Evolutionary conservation across 192 early-diverging fungal genomes (phyloP).

Genomic region (Entomortierella lignicola): DNA sequence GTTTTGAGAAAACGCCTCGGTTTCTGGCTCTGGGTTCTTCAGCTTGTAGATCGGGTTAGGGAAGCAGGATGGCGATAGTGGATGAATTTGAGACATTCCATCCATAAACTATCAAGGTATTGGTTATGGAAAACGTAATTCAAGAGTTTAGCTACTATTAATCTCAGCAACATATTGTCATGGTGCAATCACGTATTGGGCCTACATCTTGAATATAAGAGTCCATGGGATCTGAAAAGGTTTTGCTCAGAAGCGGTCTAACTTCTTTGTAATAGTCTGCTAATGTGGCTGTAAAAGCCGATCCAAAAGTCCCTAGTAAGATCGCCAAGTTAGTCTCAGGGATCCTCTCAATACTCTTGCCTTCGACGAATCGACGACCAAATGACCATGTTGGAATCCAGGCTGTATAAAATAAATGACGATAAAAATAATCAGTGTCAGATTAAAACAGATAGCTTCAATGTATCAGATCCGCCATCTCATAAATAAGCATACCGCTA

Average conservation of each 20-base stretch:
- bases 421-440: neutral
- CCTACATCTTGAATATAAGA: slow-evolving; percentile 50
- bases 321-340: slow-evolving; percentile 78
- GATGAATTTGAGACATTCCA: slow-evolving; percentile 64
- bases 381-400: slow-evolving; percentile 86
- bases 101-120: slow-evolving; percentile 54
- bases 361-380: slow-evolving; percentile 76
- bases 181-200: neutral
- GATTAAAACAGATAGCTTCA: too few species aligned
- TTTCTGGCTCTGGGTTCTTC: slow-evolving; percentile 46
- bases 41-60: slow-evolving; percentile 75
- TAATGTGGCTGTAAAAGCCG: slow-evolving; percentile 65
- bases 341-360: slow-evolving; percentile 65
- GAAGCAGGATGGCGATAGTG: slow-evolving; percentile 74
- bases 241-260: slow-evolving; percentile 49
- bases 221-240: slow-evolving; percentile 53
- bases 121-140: too few species aligned
- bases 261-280: slow-evolving; percentile 63
- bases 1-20: slow-evolving; percentile 27
- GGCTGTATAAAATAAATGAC: slow-evolving; percentile 29
- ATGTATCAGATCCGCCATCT: neutral
- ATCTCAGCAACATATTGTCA: neutral
- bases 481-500: slow-evolving; percentile 42
- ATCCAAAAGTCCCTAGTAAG: slow-evolving; percentile 68
- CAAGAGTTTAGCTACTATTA: neutral